Evolutionary conservation across 441 rosid genomes (phyloP), one percentile per base, ranked within the genome.

Genomic region (Gossypium aridum): DNA sequence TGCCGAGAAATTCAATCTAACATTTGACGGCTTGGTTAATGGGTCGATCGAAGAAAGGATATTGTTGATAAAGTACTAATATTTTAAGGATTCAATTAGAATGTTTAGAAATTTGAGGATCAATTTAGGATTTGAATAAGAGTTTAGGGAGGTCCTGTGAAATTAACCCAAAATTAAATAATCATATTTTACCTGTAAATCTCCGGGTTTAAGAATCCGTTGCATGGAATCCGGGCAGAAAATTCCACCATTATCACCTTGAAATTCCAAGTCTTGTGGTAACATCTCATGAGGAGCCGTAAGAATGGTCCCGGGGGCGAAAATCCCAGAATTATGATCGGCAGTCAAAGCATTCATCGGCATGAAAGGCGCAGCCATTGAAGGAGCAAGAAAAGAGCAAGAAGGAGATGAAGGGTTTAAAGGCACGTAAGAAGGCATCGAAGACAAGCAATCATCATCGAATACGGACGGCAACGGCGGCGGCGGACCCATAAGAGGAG

Each of bases 381-480:
- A 64, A 55, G 76, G 49, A 45, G 92, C 78, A 66, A 80, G 73
- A 31, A 86, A 89, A 9, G 91, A 80, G 76, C 87, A 85, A 22
- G 84, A 76, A 69, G 97, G 89, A 5, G 92, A 88, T 0, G 92
- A 70, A 61, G 97, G 89, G 71, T 89, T 90, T 73, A 88, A 57
- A 65, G 89, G 86, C 2, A 80, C 72, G 78, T 85, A 89, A 76
- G 94, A 78, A 75, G 97, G 90, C 47, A 91, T 85, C 1, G 95
- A 87, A 67, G 97, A 89, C 71, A 95, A 78, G 74, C 93, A 93
- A 80, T 93, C 85, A 9, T 95, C 94, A 45, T 93, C 94, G 1
- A 91, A 90, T 78, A 82, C 85, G 1, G 92, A 64, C 8, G 85
- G 68, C 17, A 88, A 61, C 2, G 79, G 83, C 54, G 84, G 82